These are phyloP conservation scores for Filosporella fistucella DNA, from an alignment of 495 filamentous ascomycete species.

Conservation along the genomic window DNA sequence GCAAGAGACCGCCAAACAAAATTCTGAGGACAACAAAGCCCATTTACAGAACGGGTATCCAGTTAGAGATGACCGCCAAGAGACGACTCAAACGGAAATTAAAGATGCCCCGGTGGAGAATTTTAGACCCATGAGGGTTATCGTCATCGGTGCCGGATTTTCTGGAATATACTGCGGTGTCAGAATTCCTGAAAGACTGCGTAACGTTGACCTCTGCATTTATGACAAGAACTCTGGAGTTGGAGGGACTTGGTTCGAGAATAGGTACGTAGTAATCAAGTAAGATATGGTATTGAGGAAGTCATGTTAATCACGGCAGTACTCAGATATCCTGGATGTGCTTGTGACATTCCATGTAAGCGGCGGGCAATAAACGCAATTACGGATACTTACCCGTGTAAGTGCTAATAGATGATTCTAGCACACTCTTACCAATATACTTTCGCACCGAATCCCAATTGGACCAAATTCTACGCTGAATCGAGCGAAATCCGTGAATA, in stretches of 20 bases:
- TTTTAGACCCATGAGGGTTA: conserved; percentile 37
- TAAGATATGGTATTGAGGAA: too few species aligned
- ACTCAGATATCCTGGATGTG: background rate
- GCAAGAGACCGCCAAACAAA: too few species aligned
- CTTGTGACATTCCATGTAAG: conserved; percentile 29
- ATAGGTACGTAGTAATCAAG: too few species aligned
- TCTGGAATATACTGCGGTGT: background rate
- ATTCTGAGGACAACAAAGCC: too few species aligned
- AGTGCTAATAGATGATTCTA: conserved; percentile 36
- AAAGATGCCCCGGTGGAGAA: conserved; percentile 41
- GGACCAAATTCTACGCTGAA: conserved; percentile 33
- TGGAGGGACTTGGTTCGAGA: background rate
- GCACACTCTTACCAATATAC: conserved; percentile 66
- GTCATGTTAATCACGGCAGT: too few species aligned
- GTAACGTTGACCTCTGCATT: conserved; percentile 9
- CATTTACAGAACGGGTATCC: too few species aligned
- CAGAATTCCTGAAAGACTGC: background rate
- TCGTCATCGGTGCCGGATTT: conserved; percentile 5
- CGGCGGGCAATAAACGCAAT: conserved; percentile 14
- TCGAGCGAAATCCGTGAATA: conserved; percentile 5
- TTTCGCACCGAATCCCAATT: conserved; percentile 61
- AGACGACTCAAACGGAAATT: too few species aligned
- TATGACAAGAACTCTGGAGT: background rate
- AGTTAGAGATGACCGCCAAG: too few species aligned
- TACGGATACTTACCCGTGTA: background rate